Evolutionary conservation across 78 protist species (phyloP).

Genomic region (Dictyostelium intermedium): DNA sequence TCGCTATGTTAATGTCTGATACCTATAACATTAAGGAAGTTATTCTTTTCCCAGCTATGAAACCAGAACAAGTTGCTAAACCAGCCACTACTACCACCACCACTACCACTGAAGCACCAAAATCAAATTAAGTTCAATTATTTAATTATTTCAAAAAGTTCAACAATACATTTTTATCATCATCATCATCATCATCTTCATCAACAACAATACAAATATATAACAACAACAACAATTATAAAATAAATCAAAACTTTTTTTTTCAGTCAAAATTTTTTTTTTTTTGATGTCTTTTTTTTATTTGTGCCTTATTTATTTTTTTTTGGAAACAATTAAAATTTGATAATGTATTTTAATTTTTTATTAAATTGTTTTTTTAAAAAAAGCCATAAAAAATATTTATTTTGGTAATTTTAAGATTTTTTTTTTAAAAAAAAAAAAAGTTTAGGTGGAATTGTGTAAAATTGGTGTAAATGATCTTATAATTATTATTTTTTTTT

Average conservation of each 20-base stretch:
- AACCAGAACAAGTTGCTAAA: conserved; percentile 12
- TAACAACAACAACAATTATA: not conserved
- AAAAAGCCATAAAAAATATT: no score
- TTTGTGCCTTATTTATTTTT: no score
- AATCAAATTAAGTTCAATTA: conserved; percentile 10
- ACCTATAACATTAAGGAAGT: conserved; percentile 98
- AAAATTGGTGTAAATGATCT: no score
- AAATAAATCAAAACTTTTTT: not conserved
- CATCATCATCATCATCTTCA: no score
- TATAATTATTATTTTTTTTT: no score
- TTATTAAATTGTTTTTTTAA: no score
- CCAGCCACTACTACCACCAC: not conserved
- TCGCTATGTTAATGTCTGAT: conserved; percentile 97
- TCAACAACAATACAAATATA: not conserved
- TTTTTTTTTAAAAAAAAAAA: no score
- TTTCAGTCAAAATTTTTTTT: not conserved
- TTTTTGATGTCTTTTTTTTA: not conserved
- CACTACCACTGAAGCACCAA: not conserved
- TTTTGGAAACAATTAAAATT: no score
- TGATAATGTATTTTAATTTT: no score
- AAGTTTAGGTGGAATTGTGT: no score
- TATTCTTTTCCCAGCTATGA: conserved; percentile 99
- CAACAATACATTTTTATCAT: not conserved
- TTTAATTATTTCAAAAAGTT: not conserved
- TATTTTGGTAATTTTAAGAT: no score